Conservation (phyloP, 768 basidiomycete species). For the Lactarius hatsudake region DNA sequence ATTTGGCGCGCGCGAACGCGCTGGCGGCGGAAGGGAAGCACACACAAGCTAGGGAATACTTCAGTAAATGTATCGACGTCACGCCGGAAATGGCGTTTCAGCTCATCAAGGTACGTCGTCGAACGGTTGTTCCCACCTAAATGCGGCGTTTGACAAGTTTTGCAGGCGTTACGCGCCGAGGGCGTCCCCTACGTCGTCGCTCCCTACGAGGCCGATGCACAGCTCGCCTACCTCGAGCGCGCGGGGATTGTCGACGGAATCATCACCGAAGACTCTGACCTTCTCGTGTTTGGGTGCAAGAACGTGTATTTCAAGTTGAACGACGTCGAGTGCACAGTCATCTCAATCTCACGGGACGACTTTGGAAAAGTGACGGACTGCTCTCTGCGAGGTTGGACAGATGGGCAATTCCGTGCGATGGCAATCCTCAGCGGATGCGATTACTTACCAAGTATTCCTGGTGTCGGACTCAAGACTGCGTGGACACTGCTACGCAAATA, state of each 20-base stretch:
- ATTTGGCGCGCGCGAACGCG: slow-evolving; percentile 66
- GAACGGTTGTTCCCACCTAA: no score
- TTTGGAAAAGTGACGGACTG: slow-evolving; percentile 67
- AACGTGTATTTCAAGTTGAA: slow-evolving; percentile 95
- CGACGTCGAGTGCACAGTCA: slow-evolving; percentile 56
- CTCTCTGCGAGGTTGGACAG: slow-evolving; percentile 85
- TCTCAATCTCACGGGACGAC: slow-evolving; percentile 61
- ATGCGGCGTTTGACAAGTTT: slow-evolving; percentile 9
- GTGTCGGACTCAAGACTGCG: slow-evolving; percentile 93
- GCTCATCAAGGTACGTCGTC: slow-evolving; percentile 77
- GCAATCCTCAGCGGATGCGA: slow-evolving; percentile 92
- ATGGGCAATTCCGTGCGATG: slow-evolving; percentile 88
- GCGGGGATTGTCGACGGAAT: slow-evolving; percentile 82
- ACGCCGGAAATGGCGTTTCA: slow-evolving; percentile 98
- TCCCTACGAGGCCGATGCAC: slow-evolving; percentile 98
- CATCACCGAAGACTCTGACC: slow-evolving; percentile 96
- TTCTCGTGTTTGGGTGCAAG: slow-evolving; percentile 95
- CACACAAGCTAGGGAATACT: slow-evolving; percentile 81
- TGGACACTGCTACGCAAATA: slow-evolving; percentile 76
- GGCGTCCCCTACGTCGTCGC: slow-evolving; percentile 84
- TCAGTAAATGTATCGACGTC: slow-evolving; percentile 89
- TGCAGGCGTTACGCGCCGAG: slow-evolving; percentile 82
- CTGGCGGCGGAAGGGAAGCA: slow-evolving; percentile 76
- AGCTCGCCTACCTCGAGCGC: slow-evolving; percentile 88
- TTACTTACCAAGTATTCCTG: slow-evolving; percentile 86